phyloP scores from a whole-genome alignment of 176 grass and related monocot species.

The Carex pumila region DNA sequence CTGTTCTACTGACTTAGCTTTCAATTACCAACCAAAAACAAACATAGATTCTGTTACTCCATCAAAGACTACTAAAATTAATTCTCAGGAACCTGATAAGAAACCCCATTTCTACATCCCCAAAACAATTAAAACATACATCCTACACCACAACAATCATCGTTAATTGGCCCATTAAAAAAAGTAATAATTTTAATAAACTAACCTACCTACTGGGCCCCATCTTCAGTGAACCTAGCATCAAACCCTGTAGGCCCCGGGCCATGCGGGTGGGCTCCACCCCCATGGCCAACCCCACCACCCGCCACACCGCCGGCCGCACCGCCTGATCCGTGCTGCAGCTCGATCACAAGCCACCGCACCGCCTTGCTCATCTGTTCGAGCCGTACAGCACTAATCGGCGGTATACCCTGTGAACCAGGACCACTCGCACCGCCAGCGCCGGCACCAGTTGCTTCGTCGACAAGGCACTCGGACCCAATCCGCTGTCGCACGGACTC shows the following conservation, averaged over 20 bases:
- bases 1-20: not conserved
- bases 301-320: constrained; percentile 7
- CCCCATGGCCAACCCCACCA: constrained; percentile 1
- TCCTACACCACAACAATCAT: not conserved
- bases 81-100: not conserved
- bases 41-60: not conserved
- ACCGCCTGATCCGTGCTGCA: constrained; percentile 52
- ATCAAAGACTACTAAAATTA: not conserved
- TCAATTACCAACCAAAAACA: not conserved
- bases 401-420: constrained; percentile 40
- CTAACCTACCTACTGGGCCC: constrained; percentile 51
- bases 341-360: constrained; percentile 70
- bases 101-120: not conserved
- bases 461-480: constrained; percentile 85
- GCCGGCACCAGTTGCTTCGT: constrained; percentile 54
- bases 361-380: constrained; percentile 89
- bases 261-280: constrained; percentile 31
- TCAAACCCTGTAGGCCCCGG: constrained; percentile 38
- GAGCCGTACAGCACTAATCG: constrained; percentile 71
- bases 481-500: constrained; percentile 80
- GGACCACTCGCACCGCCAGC: not conserved
- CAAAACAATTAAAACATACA: not conserved
- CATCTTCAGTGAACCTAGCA: constrained; percentile 61
- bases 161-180: not conserved
- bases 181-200: constrained; percentile 13